Conservation (phyloP, 1,139 yeast species). For the Tardiomyces depauwii region DNA sequence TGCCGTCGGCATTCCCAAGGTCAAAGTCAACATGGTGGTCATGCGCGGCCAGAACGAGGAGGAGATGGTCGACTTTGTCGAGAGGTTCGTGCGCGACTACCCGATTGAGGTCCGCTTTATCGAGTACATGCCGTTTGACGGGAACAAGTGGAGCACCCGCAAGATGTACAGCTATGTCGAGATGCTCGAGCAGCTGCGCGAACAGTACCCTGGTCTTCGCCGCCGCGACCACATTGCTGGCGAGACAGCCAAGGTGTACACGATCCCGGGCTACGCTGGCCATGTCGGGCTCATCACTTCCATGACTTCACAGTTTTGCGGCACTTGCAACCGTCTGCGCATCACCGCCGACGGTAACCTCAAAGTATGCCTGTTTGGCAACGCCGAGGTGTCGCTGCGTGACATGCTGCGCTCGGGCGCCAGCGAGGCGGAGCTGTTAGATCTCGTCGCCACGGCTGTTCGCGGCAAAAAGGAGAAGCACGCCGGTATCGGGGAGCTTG, state of each 20-base stretch:
- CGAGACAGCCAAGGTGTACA: constrained; percentile 37
- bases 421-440: constrained; percentile 24
- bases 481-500: constrained; percentile 37
- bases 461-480: constrained; percentile 35
- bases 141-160: constrained; percentile 36
- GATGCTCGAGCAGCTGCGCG: constrained; percentile 26
- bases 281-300: constrained; percentile 40
- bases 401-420: constrained; percentile 31
- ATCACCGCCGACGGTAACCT: constrained; percentile 41
- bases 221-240: constrained; percentile 26
- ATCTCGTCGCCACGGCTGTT: constrained; percentile 34
- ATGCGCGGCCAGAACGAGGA: constrained; percentile 40
- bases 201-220: constrained; percentile 16
- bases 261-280: constrained; percentile 32
- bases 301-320: constrained; percentile 41
- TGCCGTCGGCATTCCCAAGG: constrained; percentile 31
- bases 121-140: constrained; percentile 46
- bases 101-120: constrained; percentile 39
- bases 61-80: constrained; percentile 36
- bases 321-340: constrained; percentile 37
- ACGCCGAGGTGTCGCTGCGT: constrained; percentile 36
- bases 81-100: constrained; percentile 24
- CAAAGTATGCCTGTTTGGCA: constrained; percentile 42
- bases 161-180: constrained; percentile 35
- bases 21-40: constrained; percentile 38